Conservation (phyloP, 352 stramenopile species). For the Pythium rishiriense region DNA sequence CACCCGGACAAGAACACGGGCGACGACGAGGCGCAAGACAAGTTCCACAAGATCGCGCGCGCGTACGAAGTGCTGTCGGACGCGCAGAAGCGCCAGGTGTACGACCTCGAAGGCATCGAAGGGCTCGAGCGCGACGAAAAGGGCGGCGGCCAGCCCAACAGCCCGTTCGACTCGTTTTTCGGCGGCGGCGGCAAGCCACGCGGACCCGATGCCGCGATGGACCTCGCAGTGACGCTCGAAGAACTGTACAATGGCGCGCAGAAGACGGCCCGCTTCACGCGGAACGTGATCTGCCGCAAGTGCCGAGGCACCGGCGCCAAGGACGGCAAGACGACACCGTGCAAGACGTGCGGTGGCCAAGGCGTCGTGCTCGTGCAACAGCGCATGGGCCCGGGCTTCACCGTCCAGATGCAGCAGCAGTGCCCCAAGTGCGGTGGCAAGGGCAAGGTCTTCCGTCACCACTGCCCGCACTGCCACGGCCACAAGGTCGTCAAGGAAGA, state of each 20-base stretch:
- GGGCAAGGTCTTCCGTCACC: conserved; percentile 95
- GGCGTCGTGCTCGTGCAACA: conserved; percentile 82
- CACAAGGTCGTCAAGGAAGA: conserved; percentile 83
- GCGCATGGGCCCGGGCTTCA: conserved; percentile 80
- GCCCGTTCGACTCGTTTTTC: conserved; percentile 82
- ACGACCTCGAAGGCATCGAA: conserved; percentile 92
- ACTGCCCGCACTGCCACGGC: conserved; percentile 89
- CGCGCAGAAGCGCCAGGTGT: conserved; percentile 86
- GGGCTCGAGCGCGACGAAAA: conserved; percentile 80
- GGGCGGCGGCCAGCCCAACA: conserved; percentile 42
- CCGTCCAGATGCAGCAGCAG: conserved; percentile 90
- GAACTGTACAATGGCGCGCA: conserved; percentile 85
- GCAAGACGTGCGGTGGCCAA: conserved; percentile 68
- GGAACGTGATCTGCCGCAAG: conserved; percentile 86
- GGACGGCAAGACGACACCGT: conserved; percentile 76
- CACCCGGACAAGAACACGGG: conserved; percentile 92
- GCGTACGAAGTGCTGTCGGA: conserved; percentile 93
- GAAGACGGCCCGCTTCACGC: conserved; percentile 67
- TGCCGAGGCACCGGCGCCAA: conserved; percentile 82
- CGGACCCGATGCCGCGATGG: conserved; percentile 74
- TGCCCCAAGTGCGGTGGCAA: conserved; percentile 81
- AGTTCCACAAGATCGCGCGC: conserved; percentile 90
- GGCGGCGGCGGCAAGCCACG: conserved; percentile 66
- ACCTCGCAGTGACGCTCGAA: conserved; percentile 79
- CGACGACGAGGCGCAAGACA: conserved; percentile 73